phyloP scores from a whole-genome alignment of 139 green algal species.

The Chlamydomonas applanata region DNA sequence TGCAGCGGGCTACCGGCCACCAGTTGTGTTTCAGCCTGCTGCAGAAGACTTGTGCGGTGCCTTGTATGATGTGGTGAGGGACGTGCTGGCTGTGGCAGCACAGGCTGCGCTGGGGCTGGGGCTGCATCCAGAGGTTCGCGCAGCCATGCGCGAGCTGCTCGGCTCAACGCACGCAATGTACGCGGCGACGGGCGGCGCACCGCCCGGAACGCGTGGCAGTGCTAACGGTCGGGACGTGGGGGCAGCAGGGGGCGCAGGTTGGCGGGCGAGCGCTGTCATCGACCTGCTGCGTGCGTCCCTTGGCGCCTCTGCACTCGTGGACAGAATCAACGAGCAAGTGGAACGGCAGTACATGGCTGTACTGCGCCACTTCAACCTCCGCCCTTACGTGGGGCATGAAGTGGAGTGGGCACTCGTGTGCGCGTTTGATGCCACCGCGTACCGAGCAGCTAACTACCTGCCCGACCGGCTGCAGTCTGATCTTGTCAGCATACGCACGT shows the following conservation, averaged over 20 bases:
- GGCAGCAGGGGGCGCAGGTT: neutral
- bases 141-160: neutral
- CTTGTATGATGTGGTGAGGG: conserved; percentile 5
- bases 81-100: neutral
- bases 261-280: neutral
- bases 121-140: conserved; percentile 1
- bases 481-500: neutral
- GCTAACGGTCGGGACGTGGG: neutral
- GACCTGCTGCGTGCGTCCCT: too few species aligned
- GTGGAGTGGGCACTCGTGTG: conserved; percentile 24
- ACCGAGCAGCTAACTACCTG: neutral
- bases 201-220: neutral
- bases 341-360: conserved; percentile 15
- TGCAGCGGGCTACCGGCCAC: neutral
- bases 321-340: conserved; percentile 7
- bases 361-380: conserved; percentile 17
- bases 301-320: too few species aligned
- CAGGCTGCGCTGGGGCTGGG: conserved; percentile 3
- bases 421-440: neutral
- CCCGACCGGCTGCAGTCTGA: conserved; percentile 1
- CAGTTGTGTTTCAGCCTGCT: neutral
- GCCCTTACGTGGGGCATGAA: conserved; percentile 17
- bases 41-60: neutral
- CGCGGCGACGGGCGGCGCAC: neutral
- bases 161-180: neutral